Evolutionary conservation across 768 basidiomycete species (phyloP), one percentile per base, ranked within the genome.

Genomic region (Kwoniella newhampshirensis): DNA sequence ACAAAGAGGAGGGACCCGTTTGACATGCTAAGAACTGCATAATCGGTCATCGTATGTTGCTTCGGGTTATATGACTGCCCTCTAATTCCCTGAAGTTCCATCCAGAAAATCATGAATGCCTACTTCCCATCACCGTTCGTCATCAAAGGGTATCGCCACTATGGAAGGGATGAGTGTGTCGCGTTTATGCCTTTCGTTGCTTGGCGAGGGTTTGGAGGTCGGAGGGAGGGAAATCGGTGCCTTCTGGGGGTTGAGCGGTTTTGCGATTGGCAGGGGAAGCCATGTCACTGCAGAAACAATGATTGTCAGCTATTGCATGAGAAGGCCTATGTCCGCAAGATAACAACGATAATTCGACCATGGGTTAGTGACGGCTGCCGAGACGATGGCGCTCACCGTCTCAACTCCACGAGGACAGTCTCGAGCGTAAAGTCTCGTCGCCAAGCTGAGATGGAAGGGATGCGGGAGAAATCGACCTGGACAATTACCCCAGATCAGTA

Each of bases 191-290:
- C 43, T 61, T 66, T n/a, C 62, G 54, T 44, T 68, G 63, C 44
- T 60, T 64, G 17, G 75, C 71, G 21, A 76, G 53, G 1, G 51
- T 43, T 11, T 68, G 41, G 17, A 76, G 57, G 37, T 76, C 73
- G 27, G 65, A 35, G 2, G 73, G 70, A 1, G 75, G 73, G 71
- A 74, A 80, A 52, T 76, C 77, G 46, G 77, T 64, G 1, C 91
- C 91, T 74, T 99, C 96, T 17, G 87, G 84, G 2, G 96, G 96
- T 78, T 99, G 96, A 30, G 91, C 89, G 35, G 93, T 82, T 79
- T 98, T 98, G 66, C 91, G 81, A 77, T 98, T 99, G 60, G 83
- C 83, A 71, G 88, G 85, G 45, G 88, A 84, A 2, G 87, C 91
- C 96, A 99, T 98, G 77, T 96, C 92, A 79, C 93, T 97, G 65